Conservation (phyloP, 768 basidiomycete species). For the Psilocybe tampanensis region DNA sequence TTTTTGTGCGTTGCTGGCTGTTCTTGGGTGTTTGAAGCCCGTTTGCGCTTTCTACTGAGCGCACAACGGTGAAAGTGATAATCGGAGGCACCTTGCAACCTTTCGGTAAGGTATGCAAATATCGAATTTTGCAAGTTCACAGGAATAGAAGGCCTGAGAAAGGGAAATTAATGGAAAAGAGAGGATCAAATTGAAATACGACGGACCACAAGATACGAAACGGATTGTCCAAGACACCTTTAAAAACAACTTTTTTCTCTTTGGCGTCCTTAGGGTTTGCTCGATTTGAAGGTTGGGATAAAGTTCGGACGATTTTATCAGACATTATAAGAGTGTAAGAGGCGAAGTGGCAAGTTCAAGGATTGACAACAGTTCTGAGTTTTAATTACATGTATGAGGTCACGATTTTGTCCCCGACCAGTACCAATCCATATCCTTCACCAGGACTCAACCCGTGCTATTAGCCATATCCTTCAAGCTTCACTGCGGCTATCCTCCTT, state of each 20-base stretch:
- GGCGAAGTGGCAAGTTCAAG: background rate
- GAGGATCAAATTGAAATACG: constrained; percentile 4
- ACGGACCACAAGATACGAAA: constrained; percentile 68
- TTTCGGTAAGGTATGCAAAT: constrained; percentile 50
- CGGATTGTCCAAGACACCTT: constrained; percentile 72
- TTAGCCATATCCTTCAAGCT: too few relatives aligned
- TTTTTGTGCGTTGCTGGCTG: constrained; percentile 19
- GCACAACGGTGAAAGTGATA: constrained; percentile 39
- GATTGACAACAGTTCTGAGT: background rate
- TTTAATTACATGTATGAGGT: too few relatives aligned
- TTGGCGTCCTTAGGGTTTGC: constrained; percentile 44
- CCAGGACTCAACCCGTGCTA: too few relatives aligned
- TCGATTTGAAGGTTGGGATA: constrained; percentile 66
- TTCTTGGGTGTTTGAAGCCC: constrained; percentile 15
- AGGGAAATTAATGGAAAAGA: constrained; percentile 4
- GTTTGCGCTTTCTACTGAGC: constrained; percentile 43
- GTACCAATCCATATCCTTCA: too few relatives aligned
- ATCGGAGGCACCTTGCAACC: constrained; percentile 51
- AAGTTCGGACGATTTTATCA: constrained; percentile 49
- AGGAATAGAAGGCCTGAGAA: constrained; percentile 62
- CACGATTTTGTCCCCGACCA: too few relatives aligned
- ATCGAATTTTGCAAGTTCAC: constrained; percentile 62
- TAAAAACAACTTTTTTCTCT: constrained; percentile 70
- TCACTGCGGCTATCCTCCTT: too few relatives aligned
- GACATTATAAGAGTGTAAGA: constrained; percentile 33